Evolutionary conservation across 73 alveolate genomes (phyloP).

Genomic region (Symbiodinium natans): DNA sequence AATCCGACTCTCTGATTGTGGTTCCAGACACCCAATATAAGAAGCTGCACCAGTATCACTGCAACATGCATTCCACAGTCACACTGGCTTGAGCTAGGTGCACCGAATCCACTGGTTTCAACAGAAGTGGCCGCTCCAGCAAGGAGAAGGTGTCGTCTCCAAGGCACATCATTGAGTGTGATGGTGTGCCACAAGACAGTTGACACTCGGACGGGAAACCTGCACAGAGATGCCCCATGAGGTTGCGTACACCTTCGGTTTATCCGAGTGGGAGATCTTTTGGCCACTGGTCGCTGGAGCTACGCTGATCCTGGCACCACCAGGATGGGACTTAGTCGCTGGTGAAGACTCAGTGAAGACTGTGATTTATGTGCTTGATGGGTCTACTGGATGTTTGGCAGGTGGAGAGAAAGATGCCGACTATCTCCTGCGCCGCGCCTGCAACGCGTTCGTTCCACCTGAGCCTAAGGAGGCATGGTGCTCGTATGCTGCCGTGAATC

Average conservation of each 20-base stretch:
- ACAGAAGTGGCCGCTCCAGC: constrained; percentile 74
- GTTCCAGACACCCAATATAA: too few relatives aligned
- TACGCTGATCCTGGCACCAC: constrained; percentile 48
- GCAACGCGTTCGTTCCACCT: constrained; percentile 57
- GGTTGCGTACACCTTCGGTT: constrained; percentile 92
- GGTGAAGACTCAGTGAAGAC: too few relatives aligned
- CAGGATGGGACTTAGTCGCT: constrained; percentile 25
- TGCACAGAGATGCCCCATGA: neutral
- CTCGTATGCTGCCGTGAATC: neutral
- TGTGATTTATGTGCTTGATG: too few relatives aligned
- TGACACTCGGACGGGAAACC: neutral
- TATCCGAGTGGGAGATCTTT: constrained; percentile 92
- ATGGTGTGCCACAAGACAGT: neutral
- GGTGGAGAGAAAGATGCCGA: constrained; percentile 94
- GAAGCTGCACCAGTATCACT: too few relatives aligned
- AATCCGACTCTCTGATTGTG: too few relatives aligned
- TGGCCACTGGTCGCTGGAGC: constrained; percentile 91
- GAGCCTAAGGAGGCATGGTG: constrained; percentile 13
- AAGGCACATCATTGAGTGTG: neutral
- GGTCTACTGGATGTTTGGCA: too few relatives aligned
- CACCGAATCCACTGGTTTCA: constrained; percentile 90
- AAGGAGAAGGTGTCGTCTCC: constrained; percentile 74
- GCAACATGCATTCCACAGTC: too few relatives aligned
- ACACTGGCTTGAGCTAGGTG: constrained; percentile 28
- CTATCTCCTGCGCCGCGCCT: constrained; percentile 62